These are phyloP conservation scores for Hirschioporus abietinus DNA, from an alignment of 768 basidiomycete species.

Conservation along the genomic window DNA sequence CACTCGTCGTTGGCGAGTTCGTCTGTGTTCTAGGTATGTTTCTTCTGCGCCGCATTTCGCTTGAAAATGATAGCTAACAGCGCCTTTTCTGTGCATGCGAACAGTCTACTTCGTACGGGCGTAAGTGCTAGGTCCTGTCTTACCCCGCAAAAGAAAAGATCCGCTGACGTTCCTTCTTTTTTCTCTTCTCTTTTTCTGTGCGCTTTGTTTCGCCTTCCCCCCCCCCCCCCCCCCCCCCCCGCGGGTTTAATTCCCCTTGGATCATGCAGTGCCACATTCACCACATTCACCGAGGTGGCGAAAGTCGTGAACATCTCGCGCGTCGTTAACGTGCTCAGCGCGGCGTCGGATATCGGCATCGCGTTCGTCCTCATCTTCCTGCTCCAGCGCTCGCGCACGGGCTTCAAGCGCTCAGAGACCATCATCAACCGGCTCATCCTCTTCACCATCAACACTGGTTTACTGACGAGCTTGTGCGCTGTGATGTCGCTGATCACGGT, in stretches of 20 bases:
- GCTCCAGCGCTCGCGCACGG: not conserved
- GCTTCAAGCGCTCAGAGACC: conserved; percentile 5
- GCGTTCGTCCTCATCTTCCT: conserved; percentile 4
- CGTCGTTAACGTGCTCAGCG: not conserved
- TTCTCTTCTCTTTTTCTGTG: too few species aligned
- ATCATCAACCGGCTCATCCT: conserved; percentile 5
- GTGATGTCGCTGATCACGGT: conserved; percentile 7
- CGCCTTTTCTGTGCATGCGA: not conserved
- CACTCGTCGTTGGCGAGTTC: not conserved
- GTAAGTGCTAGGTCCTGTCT: not conserved
- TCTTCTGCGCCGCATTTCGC: not conserved
- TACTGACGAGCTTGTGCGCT: conserved; percentile 9
- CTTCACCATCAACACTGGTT: conserved; percentile 6
- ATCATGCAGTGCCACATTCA: not conserved
- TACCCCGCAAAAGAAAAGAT: not conserved
- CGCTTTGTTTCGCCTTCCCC: too few species aligned
- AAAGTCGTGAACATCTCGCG: conserved; percentile 1
- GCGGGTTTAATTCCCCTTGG: too few species aligned
- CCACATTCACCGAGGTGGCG: not conserved
- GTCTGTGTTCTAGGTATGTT: not conserved
- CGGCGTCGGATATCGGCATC: not conserved
- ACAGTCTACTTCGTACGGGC: not conserved
- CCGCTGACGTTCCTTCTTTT: not conserved
- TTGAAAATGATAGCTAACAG: too few species aligned
- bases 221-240: too few species aligned